Evolutionary conservation across 768 basidiomycete genomes (phyloP).

Genomic region (Dendrothele bispora): DNA sequence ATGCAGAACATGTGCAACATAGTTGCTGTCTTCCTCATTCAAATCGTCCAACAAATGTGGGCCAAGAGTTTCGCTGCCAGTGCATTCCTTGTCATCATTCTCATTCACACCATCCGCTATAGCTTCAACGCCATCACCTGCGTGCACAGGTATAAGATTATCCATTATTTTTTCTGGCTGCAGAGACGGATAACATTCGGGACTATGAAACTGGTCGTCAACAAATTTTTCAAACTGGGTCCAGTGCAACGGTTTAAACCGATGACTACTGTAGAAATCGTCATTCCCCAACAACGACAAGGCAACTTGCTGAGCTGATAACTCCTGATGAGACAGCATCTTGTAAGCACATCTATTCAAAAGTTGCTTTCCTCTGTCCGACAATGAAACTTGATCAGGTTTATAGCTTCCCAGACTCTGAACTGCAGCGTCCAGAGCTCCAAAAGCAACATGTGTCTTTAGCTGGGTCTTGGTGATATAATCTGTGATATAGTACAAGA

Average conservation of each 20-base stretch:
- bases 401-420: slow-evolving; percentile 14
- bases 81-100: background rate
- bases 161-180: background rate
- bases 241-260: background rate
- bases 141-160: too few relatives aligned
- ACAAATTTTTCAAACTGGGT: background rate
- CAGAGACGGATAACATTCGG: background rate
- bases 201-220: background rate
- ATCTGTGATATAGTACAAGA: slow-evolving; percentile 47
- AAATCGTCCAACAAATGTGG: too few relatives aligned
- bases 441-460: slow-evolving; percentile 39
- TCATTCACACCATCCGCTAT: background rate
- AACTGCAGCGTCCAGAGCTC: slow-evolving; percentile 27
- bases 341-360: slow-evolving; percentile 25
- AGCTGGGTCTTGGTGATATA: slow-evolving; percentile 47
- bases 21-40: background rate
- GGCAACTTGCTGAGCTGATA: slow-evolving; percentile 29
- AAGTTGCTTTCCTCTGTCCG: slow-evolving; percentile 13
- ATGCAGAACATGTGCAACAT: background rate
- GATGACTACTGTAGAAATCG: too few relatives aligned
- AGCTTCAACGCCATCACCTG: background rate
- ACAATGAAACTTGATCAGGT: background rate
- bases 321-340: slow-evolving; percentile 25
- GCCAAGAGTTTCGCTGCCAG: too few relatives aligned
- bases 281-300: too few relatives aligned